Conservation (phyloP, 768 basidiomycete genomes). For the Hericium rajendrae region DNA sequence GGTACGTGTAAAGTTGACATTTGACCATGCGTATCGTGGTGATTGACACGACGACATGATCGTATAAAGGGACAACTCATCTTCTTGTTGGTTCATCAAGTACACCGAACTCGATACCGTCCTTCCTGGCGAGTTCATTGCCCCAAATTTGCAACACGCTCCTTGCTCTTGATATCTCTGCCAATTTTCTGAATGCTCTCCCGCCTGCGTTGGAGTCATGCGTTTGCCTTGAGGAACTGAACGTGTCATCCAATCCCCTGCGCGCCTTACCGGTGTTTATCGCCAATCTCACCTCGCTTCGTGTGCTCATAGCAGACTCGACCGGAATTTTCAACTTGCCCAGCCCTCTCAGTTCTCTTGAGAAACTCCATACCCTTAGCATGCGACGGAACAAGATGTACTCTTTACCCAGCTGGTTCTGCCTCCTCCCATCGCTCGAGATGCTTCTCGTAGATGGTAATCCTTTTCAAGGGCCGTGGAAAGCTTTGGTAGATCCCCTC, state of each 20-base stretch:
- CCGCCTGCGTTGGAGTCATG: conserved; percentile 80
- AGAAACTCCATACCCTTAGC: conserved; percentile 82
- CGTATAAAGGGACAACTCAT: conserved; percentile 76
- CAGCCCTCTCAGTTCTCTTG: conserved; percentile 59
- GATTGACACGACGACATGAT: neutral
- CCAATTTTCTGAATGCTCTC: conserved; percentile 75
- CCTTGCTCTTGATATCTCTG: conserved; percentile 88
- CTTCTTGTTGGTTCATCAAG: conserved; percentile 76
- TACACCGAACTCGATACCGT: conserved; percentile 68
- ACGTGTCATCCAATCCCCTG: conserved; percentile 85
- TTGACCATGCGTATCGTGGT: neutral
- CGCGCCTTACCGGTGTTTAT: conserved; percentile 89
- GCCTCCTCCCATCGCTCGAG: conserved; percentile 75
- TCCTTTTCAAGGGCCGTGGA: conserved; percentile 92
- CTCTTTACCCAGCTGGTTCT: conserved; percentile 90
- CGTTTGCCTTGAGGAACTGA: conserved; percentile 81
- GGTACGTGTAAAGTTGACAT: conserved; percentile 39
- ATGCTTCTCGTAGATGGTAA: conserved; percentile 90
- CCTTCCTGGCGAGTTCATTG: conserved; percentile 60
- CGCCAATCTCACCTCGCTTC: conserved; percentile 61
- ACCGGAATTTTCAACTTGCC: conserved; percentile 78
- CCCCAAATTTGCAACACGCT: conserved; percentile 70
- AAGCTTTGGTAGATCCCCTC: conserved; percentile 78
- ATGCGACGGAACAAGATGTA: conserved; percentile 82
- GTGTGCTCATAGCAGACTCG: conserved; percentile 87